Percentiles rank a stretch among this genome's conserved stretches.
These are phyloP conservation scores for Solanum tacnaense DNA, from an alignment of 257 asterid species.

Conservation along the genomic window DNA sequence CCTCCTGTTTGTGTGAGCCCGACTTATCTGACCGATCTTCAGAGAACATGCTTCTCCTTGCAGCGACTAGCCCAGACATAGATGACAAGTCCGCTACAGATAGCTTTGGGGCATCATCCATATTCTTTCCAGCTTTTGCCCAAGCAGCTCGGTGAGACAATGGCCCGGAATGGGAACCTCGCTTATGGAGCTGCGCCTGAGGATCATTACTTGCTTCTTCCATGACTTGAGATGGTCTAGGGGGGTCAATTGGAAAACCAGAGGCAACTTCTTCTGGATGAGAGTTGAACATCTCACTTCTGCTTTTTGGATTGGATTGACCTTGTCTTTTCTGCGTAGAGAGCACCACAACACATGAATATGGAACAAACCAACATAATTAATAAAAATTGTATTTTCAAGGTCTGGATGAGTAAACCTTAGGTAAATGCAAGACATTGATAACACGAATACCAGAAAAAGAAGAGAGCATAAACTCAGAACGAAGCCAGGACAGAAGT, in stretches of 20 bases:
- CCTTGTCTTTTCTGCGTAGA: slow-evolving; percentile 62
- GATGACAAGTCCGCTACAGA: slow-evolving; percentile 55
- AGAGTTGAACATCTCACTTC: slow-evolving; percentile 94
- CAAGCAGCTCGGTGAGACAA: slow-evolving; percentile 78
- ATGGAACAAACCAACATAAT: not conserved
- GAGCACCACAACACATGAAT: slow-evolving; percentile 8
- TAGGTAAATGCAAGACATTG: not conserved
- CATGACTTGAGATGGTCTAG: slow-evolving; percentile 58
- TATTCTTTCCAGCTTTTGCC: slow-evolving; percentile 63
- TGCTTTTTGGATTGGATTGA: slow-evolving; percentile 74
- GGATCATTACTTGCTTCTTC: slow-evolving; percentile 49
- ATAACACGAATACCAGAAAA: not conserved
- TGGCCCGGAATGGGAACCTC: slow-evolving; percentile 98
- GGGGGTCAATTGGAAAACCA: slow-evolving; percentile 95
- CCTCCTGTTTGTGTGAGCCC: slow-evolving; percentile 38
- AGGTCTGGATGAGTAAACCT: not conserved
- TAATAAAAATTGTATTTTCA: not conserved
- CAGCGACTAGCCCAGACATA: slow-evolving; percentile 77
- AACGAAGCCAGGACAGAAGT: not conserved
- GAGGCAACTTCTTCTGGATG: slow-evolving; percentile 86
- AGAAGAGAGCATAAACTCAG: not conserved
- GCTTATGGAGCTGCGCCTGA: slow-evolving; percentile 40
- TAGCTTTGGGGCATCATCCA: slow-evolving; percentile 55
- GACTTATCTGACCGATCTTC: slow-evolving; percentile 54
- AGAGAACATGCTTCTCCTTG: slow-evolving; percentile 66